Evolutionary conservation across 2,329 filamentous ascomycete species (phyloP).

Genomic region (Blastomyces gilchristii): DNA sequence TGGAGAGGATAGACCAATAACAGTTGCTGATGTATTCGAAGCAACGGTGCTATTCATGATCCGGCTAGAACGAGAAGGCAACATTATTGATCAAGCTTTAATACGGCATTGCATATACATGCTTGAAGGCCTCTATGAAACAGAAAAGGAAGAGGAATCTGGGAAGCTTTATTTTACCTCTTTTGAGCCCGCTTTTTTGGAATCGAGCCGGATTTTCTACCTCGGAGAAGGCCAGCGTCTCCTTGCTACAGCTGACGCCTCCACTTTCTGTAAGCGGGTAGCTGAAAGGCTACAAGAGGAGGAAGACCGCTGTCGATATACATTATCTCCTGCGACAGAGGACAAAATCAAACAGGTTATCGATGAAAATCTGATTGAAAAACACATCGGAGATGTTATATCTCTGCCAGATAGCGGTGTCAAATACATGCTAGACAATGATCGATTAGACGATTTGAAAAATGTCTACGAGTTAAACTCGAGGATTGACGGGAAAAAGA

Average conservation of each 20-base stretch:
- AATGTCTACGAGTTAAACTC: constrained; percentile 71
- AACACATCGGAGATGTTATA: constrained; percentile 71
- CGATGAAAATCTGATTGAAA: constrained; percentile 66
- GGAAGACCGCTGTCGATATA: constrained; percentile 69
- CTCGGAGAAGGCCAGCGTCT: constrained; percentile 61
- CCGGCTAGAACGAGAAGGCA: constrained; percentile 80
- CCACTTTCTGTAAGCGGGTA: constrained; percentile 69
- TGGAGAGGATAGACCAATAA: constrained; percentile 33
- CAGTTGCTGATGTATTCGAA: constrained; percentile 65
- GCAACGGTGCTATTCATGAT: constrained; percentile 82
- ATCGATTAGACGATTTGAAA: constrained; percentile 65
- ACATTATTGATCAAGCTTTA: constrained; percentile 72
- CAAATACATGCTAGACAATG: constrained; percentile 82
- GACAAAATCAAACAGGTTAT: constrained; percentile 65
- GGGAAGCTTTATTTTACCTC: constrained; percentile 72
- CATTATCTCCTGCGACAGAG: constrained; percentile 62
- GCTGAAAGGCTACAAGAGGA: constrained; percentile 69
- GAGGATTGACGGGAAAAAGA: constrained; percentile 65
- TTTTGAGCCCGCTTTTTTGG: constrained; percentile 71
- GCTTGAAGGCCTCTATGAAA: constrained; percentile 80
- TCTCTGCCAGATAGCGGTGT: constrained; percentile 76
- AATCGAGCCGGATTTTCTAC: constrained; percentile 65
- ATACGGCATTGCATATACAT: constrained; percentile 79
- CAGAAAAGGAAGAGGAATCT: constrained; percentile 62
- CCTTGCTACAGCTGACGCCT: constrained; percentile 67